Base-by-base conservation (phyloP, 495 filamentous ascomycete species). In the Penicillium lagena region DNA sequence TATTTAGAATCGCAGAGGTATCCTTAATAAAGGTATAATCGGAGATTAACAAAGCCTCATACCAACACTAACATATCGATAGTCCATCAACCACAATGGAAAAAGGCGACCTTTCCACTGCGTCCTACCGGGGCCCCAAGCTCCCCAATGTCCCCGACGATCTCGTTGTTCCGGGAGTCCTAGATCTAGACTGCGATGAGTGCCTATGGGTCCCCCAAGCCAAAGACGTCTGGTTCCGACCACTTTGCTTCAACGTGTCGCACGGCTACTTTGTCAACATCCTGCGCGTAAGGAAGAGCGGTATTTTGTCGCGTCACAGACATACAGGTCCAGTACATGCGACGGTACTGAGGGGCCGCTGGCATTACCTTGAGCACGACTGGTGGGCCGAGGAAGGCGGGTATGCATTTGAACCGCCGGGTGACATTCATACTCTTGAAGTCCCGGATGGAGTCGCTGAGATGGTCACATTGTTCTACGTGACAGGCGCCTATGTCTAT, bases 201-300 rank as follows among this genome's bases (percentile, higher is more conserved):
- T 30, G 43, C 1, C 38, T 50, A 1, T 55, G 51, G 51, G 47
- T 55, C 14, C 47, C 51, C 11, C 51, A 55, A 45, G 35, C 51
- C 9, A 49, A 48, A 39, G 43, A 55, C 36, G 51, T 55, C 12
- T 55, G 51, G 51, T 55, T 55, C 29, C 47, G 51, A 2, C 51
- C 51, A 2, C 13, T 55, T 1, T 39, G 45, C 7, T 50, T 55
- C 39, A 47, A 44, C 27, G 47, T 55, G 1, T 46, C 51, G 2
- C 51, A 54, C n/a, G 51, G 51, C 35, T 54, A 54, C 34, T 54
- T 54, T 17, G 51, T 54, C 28, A 54, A 49, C 35, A 45, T 54
- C 28, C 43, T 54, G 9, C 51, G 51, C 13, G 51, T 54, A 5
- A 34, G 51, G 9, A 44, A 39, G 32, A 49, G 46, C 12, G 51